These are phyloP conservation scores for Fusarium mundagurra DNA, from an alignment of 2,329 filamentous ascomycete genomes.

Conservation along the genomic window DNA sequence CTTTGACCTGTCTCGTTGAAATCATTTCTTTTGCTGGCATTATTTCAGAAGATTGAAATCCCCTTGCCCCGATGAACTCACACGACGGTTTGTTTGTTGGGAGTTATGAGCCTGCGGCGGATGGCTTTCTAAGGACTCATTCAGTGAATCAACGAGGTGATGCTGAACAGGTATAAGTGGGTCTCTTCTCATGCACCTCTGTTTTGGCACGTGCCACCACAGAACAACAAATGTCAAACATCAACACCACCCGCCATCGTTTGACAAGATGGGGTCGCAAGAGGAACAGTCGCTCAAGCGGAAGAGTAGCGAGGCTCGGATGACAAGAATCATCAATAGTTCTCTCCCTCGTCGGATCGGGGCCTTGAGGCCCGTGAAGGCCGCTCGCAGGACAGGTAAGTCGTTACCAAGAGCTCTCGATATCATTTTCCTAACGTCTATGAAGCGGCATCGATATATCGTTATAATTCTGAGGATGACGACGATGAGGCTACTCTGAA, in stretches of 20 bases:
- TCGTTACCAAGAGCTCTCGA: neutral
- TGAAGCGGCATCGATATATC: too few species aligned
- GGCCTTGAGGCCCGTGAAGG: too few species aligned
- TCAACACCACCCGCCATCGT: fast-evolving
- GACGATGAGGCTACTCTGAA: neutral
- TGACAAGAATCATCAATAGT: too few species aligned
- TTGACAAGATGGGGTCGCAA: fast-evolving
- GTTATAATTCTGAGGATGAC: neutral
- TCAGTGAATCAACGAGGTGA: fast-evolving
- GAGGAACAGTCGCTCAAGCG: neutral
- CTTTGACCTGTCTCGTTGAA: fast-evolving
- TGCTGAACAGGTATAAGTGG: neutral
- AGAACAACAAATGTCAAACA: neutral
- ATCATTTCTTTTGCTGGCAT: neutral
- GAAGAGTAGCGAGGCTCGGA: fast-evolving
- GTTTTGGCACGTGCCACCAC: fast-evolving
- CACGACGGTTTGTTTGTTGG: fast-evolving
- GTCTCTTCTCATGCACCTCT: neutral
- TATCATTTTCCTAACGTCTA: neutral
- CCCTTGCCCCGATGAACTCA: fast-evolving
- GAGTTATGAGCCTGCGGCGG: too few species aligned
- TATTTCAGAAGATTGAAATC: too few species aligned
- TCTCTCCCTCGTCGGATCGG: too few species aligned
- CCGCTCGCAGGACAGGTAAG: neutral
- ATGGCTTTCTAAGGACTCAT: fast-evolving